Conservation (phyloP, 768 basidiomycete species). For the Trametes gibbosa region DNA sequence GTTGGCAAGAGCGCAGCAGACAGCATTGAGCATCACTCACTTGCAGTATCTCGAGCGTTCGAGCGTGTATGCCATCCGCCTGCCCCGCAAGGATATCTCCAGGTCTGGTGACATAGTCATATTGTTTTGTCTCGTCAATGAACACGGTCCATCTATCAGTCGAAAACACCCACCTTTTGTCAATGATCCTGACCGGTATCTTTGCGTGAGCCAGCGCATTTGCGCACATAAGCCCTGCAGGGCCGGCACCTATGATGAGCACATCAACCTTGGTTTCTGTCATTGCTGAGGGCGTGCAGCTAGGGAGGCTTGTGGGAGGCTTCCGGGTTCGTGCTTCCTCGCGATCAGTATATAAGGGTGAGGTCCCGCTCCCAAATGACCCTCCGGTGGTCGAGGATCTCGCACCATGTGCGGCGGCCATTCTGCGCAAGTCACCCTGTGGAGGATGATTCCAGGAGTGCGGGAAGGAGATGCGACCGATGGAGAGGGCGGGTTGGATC, state of each 20-base stretch:
- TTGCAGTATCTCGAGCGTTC: slow-evolving; percentile 31
- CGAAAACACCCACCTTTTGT: too few relatives aligned
- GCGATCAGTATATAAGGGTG: background rate
- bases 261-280: slow-evolving; percentile 35
- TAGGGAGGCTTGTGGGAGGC: background rate
- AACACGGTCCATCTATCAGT: too few relatives aligned
- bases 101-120: slow-evolving; percentile 7
- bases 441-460: slow-evolving; percentile 2
- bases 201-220: slow-evolving; percentile 37
- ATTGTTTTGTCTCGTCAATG: background rate
- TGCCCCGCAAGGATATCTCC: slow-evolving; percentile 27
- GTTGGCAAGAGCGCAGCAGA: background rate
- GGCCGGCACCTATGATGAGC: slow-evolving; percentile 42
- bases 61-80: slow-evolving; percentile 32
- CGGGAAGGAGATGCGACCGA: background rate
- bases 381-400: background rate
- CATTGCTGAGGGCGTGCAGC: background rate
- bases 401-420: background rate
- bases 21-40: slow-evolving; percentile 7
- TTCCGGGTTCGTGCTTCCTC: background rate
- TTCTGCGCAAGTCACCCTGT: background rate
- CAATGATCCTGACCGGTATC: slow-evolving; percentile 39
- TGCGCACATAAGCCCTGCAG: slow-evolving; percentile 43
- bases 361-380: background rate
- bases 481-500: background rate